A percentile compares a stretch with the other conserved stretches of the same genome.
These are phyloP conservation scores for Cryptosporidium sp. DNA, from an alignment of 169 alveolate genomes.

Conservation along the genomic window DNA sequence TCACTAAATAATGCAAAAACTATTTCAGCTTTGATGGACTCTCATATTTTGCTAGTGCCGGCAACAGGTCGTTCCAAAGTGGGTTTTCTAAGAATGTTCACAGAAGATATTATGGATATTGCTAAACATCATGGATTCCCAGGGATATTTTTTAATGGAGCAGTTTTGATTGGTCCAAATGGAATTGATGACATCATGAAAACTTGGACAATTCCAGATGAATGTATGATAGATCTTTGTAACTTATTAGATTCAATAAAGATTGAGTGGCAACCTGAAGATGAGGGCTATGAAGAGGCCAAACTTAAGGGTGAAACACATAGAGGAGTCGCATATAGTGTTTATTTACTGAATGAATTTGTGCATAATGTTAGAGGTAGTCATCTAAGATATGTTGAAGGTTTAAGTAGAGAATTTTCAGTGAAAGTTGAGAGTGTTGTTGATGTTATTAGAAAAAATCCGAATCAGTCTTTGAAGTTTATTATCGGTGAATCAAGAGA, in stretches of 20 bases:
- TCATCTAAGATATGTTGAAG: conserved; percentile 34
- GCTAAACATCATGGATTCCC: conserved; percentile 74
- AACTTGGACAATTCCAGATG: conserved; percentile 69
- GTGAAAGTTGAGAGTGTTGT: conserved; percentile 46
- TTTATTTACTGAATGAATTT: conserved; percentile 46
- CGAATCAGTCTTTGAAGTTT: conserved; percentile 43
- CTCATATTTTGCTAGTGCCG: conserved; percentile 56
- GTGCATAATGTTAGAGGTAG: conserved; percentile 54
- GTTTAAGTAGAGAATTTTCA: conserved; percentile 59
- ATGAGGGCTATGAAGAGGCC: conserved; percentile 71
- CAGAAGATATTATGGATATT: conserved; percentile 61
- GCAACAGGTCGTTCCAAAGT: conserved; percentile 72
- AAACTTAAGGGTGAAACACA: conserved; percentile 36
- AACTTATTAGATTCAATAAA: conserved; percentile 56
- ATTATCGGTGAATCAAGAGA: conserved; percentile 61
- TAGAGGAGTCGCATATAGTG: conserved; percentile 66
- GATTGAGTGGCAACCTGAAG: conserved; percentile 69
- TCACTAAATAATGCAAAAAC: conserved; percentile 59
- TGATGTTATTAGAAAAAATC: conserved; percentile 39
- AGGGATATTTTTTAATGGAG: conserved; percentile 68
- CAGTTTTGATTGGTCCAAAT: conserved; percentile 69
- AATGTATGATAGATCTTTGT: conserved; percentile 44
- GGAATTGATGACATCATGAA: conserved; percentile 47
- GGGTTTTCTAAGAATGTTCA: conserved; percentile 56
- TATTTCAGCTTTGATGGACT: conserved; percentile 39